Conservation (phyloP, 2,329 filamentous ascomycete species). For the Mycosphaerelloides madeirae region DNA sequence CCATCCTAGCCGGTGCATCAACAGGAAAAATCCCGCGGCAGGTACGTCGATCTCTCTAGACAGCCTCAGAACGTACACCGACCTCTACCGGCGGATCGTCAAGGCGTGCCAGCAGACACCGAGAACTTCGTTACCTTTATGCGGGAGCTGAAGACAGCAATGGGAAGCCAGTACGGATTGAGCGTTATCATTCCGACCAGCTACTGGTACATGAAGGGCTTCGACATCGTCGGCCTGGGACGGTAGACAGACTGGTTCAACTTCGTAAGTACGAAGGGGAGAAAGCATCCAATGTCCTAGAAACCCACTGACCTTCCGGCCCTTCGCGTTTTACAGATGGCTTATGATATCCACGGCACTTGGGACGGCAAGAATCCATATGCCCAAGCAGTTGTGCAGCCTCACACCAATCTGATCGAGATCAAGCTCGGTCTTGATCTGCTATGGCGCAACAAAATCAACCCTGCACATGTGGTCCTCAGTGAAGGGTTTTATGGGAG, state of each 20-base stretch:
- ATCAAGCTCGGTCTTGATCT: conserved; percentile 41
- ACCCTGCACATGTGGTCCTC: conserved; percentile 40
- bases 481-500: conserved; percentile 47
- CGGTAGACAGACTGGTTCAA: no score
- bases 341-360: no score
- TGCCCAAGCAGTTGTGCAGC: conserved; percentile 32
- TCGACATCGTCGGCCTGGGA: no score
- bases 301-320: no score
- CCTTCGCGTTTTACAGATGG: no score
- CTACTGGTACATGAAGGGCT: no score
- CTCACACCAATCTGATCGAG: conserved; percentile 47
- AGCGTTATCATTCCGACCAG: not conserved
- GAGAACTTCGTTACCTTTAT: not conserved
- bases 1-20: no score
- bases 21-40: no score
- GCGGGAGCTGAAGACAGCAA: not conserved
- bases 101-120: not conserved
- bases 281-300: no score
- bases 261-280: no score
- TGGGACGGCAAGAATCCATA: conserved; percentile 16
- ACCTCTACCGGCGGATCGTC: not conserved
- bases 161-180: not conserved
- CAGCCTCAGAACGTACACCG: not conserved
- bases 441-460: conserved; percentile 44
- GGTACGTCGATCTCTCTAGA: not conserved